Evolutionary conservation across 208 protist genomes (phyloP), one percentile per base, ranked within the genome.

Genomic region (Acanthamoeba divionensis): DNA sequence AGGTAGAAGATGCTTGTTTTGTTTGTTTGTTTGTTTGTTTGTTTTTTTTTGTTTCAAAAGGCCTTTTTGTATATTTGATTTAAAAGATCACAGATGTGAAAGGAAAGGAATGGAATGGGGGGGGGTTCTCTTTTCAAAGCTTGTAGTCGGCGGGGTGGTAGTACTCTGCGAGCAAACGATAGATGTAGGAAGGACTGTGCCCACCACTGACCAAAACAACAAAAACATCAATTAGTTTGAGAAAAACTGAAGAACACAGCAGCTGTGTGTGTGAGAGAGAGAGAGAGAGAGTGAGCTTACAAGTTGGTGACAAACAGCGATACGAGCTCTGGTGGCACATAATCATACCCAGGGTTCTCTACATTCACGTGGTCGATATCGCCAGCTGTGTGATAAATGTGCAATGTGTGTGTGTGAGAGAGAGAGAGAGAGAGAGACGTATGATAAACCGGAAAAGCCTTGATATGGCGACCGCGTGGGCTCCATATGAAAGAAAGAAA

Each of bases 311-410:
- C 94, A 91, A 98, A 99, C 2, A 99, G 94, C 7, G 96, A 97
- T 63, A 99, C 95, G 6, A 99, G 94, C 89, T 99, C 97, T 1
- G 98, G 98, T 33, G 98, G 97, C 24, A 99, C 96, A 93, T 99
- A 99, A 95, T 99, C 98, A 77, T 96, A 99, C 36, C 96, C 92
- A 8, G 98, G 97, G 69, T 97, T 97, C 89, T 97, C 92, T 1
- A 99, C 96, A 29, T 95, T 90, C 33, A 98, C 93, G 29, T 89
- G 50, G 15, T 91, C 79, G 10, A 67, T 63, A 13, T 75, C 54
- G 21, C 24, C 24, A 13, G 47, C 85, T 89, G 65, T 38, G 18
- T 45, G 57, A 91, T 47, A 44, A 85, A n/a, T 47, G 50, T 24
- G 36, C 15, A 90, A 89, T 18, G 77, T 87, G 3, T 82, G 66